Percentiles rank a stretch among this genome's conserved stretches.
Conservation (phyloP, 208 protist species). For the Trypanosoma melophagium region DNA sequence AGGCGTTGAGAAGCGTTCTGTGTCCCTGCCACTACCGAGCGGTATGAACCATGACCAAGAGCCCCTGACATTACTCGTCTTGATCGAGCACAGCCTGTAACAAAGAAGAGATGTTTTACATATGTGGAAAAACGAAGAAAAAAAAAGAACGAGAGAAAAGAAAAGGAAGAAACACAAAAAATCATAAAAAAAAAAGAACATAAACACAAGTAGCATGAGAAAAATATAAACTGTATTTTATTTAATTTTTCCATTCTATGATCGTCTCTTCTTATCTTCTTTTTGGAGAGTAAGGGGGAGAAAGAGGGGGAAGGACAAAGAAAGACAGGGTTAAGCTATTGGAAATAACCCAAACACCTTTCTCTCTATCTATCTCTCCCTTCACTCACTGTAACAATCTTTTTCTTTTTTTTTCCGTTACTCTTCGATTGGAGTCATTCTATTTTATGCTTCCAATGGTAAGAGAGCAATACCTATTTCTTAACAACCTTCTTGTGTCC, state of each 20-base stretch:
- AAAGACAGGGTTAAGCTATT: not conserved
- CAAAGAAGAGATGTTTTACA: not conserved
- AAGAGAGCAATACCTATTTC: constrained; percentile 45
- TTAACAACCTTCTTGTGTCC: constrained; percentile 87
- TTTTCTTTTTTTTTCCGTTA: not conserved
- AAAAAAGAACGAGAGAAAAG: constrained; percentile 7
- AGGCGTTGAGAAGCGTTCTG: constrained; percentile 32
- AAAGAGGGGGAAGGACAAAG: constrained; percentile 8
- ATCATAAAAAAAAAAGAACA: constrained; percentile 11
- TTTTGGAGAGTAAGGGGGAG: not conserved
- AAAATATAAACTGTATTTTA: not conserved
- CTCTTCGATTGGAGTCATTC: too few species aligned
- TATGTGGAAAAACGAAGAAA: constrained; percentile 1
- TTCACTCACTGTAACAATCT: not conserved
- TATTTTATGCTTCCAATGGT: not conserved
- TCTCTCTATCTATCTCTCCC: not conserved
- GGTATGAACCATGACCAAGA: constrained; percentile 80
- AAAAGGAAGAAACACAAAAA: not conserved
- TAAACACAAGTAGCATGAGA: not conserved
- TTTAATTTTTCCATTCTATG: not conserved
- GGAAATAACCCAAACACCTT: too few species aligned
- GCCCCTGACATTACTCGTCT: constrained; percentile 73
- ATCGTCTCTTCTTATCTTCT: not conserved
- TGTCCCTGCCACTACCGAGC: constrained; percentile 74
- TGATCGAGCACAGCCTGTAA: not conserved